Evolutionary conservation across 177 flowering plant genomes (phyloP).

Genomic region (Vitis hybrid): DNA sequence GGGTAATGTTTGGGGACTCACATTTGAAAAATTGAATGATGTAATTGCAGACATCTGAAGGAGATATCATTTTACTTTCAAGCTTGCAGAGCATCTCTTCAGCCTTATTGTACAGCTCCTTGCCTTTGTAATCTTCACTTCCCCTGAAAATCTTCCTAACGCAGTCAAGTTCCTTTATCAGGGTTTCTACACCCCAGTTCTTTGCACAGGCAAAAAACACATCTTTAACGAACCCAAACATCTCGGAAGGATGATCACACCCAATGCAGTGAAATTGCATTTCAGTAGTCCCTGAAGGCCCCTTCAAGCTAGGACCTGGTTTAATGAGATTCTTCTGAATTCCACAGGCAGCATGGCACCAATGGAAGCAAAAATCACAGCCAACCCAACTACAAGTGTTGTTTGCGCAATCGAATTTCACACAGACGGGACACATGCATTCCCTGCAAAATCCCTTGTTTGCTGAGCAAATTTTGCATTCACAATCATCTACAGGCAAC

Average conservation of each 20-base stretch:
- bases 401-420: slow-evolving; percentile 81
- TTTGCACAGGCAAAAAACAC: slow-evolving; percentile 71
- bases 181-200: slow-evolving; percentile 73
- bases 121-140: slow-evolving; percentile 75
- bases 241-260: slow-evolving; percentile 88
- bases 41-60: slow-evolving; percentile 61
- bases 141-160: slow-evolving; percentile 78
- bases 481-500: slow-evolving; percentile 94
- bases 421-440: slow-evolving; percentile 93
- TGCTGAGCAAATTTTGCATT: slow-evolving; percentile 84
- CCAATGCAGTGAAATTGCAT: slow-evolving; percentile 91
- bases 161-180: slow-evolving; percentile 81
- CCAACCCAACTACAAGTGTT: slow-evolving; percentile 99
- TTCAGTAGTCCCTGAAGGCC: slow-evolving; percentile 59
- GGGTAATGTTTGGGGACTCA: slow-evolving; percentile 41
- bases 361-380: slow-evolving; percentile 89
- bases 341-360: slow-evolving; percentile 97
- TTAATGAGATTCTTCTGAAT: slow-evolving; percentile 65
- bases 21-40: slow-evolving; percentile 70
- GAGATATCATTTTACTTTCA: slow-evolving; percentile 47
- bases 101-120: slow-evolving; percentile 61
- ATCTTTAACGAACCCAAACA: slow-evolving; percentile 98
- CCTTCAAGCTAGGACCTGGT: slow-evolving; percentile 71
- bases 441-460: slow-evolving; percentile 90
- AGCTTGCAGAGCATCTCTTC: slow-evolving; percentile 62